These are phyloP conservation scores for Nannochloropsis gaditana DNA, from an alignment of 108 stramenopile genomes.

Conservation along the genomic window DNA sequence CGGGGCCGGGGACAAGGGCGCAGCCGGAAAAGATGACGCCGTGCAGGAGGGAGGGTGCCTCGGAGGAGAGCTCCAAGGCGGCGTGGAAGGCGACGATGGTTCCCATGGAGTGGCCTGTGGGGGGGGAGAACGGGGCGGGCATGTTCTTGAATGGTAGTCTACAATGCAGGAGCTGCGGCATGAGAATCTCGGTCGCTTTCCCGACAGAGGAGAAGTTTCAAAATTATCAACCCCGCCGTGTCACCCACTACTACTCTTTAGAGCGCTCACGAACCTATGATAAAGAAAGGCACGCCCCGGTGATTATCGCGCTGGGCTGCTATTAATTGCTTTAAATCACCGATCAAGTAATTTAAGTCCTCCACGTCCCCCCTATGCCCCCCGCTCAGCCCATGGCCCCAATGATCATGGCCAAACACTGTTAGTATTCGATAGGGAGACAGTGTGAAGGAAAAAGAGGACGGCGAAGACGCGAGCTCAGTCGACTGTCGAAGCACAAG, in stretches of 20 bases:
- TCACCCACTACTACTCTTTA: neutral
- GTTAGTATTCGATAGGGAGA: neutral
- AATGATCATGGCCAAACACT: conserved; percentile 4
- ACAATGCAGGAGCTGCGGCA: neutral
- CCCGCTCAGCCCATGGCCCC: neutral
- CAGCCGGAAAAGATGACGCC: neutral
- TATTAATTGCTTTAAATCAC: neutral
- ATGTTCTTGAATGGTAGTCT: neutral
- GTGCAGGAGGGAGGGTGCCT: neutral
- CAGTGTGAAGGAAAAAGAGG: neutral
- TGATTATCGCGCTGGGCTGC: neutral
- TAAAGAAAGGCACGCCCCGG: neutral
- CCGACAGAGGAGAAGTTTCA: too few relatives aligned
- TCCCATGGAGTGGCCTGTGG: neutral
- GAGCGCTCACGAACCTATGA: neutral
- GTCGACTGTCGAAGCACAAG: too few relatives aligned
- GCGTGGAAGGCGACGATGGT: conserved; percentile 17
- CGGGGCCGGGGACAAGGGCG: neutral
- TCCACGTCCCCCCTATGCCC: neutral
- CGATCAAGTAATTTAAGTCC: neutral
- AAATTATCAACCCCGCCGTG: too few relatives aligned
- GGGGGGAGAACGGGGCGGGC: neutral
- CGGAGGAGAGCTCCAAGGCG: conserved; percentile 3
- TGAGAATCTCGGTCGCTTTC: too few relatives aligned
- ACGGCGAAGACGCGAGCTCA: too few relatives aligned